phyloP scores from a whole-genome alignment of 768 basidiomycete species.

The Clitopilus passeckerianus region DNA sequence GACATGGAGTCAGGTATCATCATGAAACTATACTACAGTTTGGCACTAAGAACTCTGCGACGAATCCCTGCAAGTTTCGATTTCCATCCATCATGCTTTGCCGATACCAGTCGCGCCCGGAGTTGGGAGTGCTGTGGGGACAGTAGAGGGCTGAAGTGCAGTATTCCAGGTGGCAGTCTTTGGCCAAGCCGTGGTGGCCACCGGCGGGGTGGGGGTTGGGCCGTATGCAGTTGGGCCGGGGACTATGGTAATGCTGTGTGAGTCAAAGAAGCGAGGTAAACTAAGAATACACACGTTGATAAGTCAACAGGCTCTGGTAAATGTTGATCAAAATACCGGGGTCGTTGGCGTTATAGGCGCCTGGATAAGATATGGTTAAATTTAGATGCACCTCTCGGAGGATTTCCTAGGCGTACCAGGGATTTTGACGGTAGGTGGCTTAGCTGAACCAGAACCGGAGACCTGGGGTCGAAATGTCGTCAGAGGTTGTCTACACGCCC shows the following conservation, averaged over 20 bases:
- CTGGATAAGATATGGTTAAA: not conserved
- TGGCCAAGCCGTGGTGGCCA: slow-evolving; percentile 37
- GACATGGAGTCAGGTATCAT: not conserved
- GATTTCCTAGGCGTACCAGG: slow-evolving; percentile 21
- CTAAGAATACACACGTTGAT: slow-evolving; percentile 25
- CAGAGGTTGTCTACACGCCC: not conserved
- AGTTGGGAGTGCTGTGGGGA: slow-evolving; percentile 29
- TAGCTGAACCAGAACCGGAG: slow-evolving; percentile 23
- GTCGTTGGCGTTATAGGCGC: slow-evolving; percentile 31
- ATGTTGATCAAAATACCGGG: slow-evolving; percentile 44
- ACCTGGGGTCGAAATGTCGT: slow-evolving; percentile 1
- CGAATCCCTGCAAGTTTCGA: not conserved
- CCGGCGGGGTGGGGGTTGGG: slow-evolving; percentile 26
- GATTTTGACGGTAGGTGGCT: slow-evolving; percentile 33
- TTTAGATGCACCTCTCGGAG: not conserved
- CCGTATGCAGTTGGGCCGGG: slow-evolving; percentile 44
- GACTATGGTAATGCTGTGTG: slow-evolving; percentile 21
- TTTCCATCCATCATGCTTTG: slow-evolving; percentile 1
- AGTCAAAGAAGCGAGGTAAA: not conserved
- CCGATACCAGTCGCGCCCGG: slow-evolving; percentile 12
- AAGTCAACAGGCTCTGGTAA: slow-evolving; percentile 34
- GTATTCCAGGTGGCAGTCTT: slow-evolving; percentile 49
- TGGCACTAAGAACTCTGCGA: not conserved
- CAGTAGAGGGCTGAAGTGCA: slow-evolving; percentile 37
- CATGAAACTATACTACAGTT: not conserved